Base-by-base conservation (phyloP, 441 rosid genomes). In the Bocquillonia castaneifolia region DNA sequence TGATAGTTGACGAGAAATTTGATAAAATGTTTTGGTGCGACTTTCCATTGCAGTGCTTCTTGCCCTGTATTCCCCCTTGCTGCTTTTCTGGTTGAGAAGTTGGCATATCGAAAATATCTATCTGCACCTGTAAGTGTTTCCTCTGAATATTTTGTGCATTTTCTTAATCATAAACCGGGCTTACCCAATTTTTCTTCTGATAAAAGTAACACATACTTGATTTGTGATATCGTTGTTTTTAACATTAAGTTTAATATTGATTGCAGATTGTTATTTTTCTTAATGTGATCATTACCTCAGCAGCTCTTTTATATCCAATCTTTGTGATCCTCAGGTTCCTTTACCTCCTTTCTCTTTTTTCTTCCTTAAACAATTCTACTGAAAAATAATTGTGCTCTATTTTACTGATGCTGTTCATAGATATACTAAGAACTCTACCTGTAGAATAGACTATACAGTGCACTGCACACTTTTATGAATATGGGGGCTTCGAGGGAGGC, bases 251-350 rank as follows among this genome's bases (percentile, higher is more conserved):
- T 63, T 54, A 69, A 63, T 32, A 72, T 51, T 66, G 14, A 57
- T 64, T 80, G 76, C 88, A 95, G 98, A 82, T 82, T 64, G 86
- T 67, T 74, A 79, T 89, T 76, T 31, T 75, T 71, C 86, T 84
- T 77, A 97, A 95, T 73, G 64, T 89, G 58, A 57, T 89, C 82
- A 90, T 90, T 70, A 81, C 95, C 54, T 78, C 90, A 40, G 75
- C 85, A 23, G 84, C 91, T 74, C 78, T 92, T 72, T 62, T 89
- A 55, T 95, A 86, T 82, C 99, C 99, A 42, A 90, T 92, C 64
- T 71, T 77, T 23, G 95, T 95, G 72, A 95, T 89, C 48, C 88
- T 92, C 78, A 82, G 95, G 99, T 92, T 60, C 81, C 72, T 78
- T 28, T 52, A 4, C 37, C 52, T 69, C 56, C 7, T n/a, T 29